Evolutionary conservation across 2,329 filamentous ascomycete species (phyloP), one percentile per base, ranked within the genome.

Genomic region (Alternaria alternata): DNA sequence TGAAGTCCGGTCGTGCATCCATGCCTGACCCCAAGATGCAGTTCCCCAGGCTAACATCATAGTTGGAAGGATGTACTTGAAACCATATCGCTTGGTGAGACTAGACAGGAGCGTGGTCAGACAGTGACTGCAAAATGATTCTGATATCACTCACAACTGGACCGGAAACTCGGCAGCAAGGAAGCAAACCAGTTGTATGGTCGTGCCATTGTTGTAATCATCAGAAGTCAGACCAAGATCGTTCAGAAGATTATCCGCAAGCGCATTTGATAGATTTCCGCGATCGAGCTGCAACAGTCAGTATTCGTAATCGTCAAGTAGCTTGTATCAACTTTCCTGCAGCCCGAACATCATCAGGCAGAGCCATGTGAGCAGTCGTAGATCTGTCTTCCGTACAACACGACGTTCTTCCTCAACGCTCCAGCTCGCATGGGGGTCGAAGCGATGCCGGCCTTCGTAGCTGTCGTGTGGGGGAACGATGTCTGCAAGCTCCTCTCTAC

Each of bases 101-200:
- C 57, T 59, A 22, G 34, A 51, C 2, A 20, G 11, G 7, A 5
- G 11, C 3, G 12, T 30, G 20, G 41, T 54, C 12, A 59, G 44
- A 44, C 14, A 8, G 8, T 36, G 4, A 16, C 8, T 48, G 16
- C 20, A 32, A 16, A 22, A 14, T 9, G 9, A 3, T 24, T 8
- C 7, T n/a, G 12, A 14, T 11, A 4, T 7, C 32, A 59, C 57
- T 56, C 46, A 59, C 57, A 82, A 73, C 39, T 80, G 69, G 0
- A 80, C 80, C 0, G 81, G 81, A 20, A 83, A 76, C 51, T 81
- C 81, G 0, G 81, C 79, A 3, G 68, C 64, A n/a, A 96, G 93
- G 81, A 96, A 96, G 75, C 92, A 93, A 24, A 86, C 85, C 78
- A 92, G 93, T 81, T 95, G 94, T 9, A 91, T 79, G 0, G 78